Base-by-base conservation (phyloP, 805 yeast genomes). In the Candida coquimbonensis region DNA sequence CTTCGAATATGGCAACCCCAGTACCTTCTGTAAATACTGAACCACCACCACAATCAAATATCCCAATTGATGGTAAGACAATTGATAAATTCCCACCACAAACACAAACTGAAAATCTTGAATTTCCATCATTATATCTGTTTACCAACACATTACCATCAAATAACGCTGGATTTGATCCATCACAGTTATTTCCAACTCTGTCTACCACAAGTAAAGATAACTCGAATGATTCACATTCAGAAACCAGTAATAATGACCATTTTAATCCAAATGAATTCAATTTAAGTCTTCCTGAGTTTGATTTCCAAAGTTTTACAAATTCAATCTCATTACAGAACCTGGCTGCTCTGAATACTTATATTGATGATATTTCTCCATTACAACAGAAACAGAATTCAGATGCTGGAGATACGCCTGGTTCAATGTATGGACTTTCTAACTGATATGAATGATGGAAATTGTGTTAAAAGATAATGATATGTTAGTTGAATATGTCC, bases 101-200 rank as follows among this genome's bases (percentile, higher is more conserved):
- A 7, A 31, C 35, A 25, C 38, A 43, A 21, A 29, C 1, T 29
- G 46, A 49, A 5, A 45, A 45, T 13, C 12, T 50, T 8, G 63
- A 57, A 36, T 58, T 58, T 45, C 62, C 63, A n/a, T 61, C 59
- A 13, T 34, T 59, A 31, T 59, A 58, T 21, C 47, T 59, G 9
- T 59, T 59, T 40, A 59, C 63, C 1, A 56, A 55, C 29, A 52
- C 51, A 3, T 39, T 55, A 5, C 61, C 62, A 25, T 47, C 53
- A 2, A 40, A 45, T 4, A 16, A 9, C 12, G 51, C 38, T n/a
- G 45, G 48, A 6, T 59, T 59, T 34, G 57, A 58, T 39, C 63
- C 63, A 14, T 46, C 62, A 4, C 58, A 55, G 17, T 44, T 59
- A 9, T 59, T 59, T 43, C 60, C 63, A 9, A 29, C 45, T 5